These are phyloP conservation scores for Cryptococcus sp. DNA, from an alignment of 1,284 basidiomycete species.

Conservation along the genomic window DNA sequence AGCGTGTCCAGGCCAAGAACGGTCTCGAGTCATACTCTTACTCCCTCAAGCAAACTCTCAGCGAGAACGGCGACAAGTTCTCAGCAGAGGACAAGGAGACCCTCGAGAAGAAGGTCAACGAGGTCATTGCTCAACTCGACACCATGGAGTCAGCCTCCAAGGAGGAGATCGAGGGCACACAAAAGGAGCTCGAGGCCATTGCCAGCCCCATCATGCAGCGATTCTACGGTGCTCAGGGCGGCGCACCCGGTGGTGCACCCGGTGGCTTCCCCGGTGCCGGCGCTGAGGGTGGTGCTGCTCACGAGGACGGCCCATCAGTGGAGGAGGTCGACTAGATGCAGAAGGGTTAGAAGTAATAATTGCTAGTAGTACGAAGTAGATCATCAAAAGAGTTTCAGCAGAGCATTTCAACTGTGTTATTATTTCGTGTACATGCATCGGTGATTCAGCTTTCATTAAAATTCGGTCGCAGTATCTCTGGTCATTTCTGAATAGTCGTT, in stretches of 20 bases:
- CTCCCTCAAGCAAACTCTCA: conserved; percentile 91
- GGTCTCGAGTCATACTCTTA: conserved; percentile 82
- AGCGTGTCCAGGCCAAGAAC: conserved; percentile 74
- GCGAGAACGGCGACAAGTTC: conserved; percentile 87
- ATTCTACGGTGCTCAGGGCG: conserved; percentile 66
- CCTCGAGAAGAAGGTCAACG: conserved; percentile 80
- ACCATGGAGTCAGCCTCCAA: conserved; percentile 78
- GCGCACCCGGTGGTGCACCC: conserved; percentile 50
- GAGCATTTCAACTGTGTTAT: too few relatives aligned
- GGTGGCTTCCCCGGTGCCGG: conserved; percentile 62
- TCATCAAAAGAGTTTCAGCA: too few relatives aligned
- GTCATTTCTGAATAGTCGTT: too few relatives aligned
- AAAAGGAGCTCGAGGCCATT: conserved; percentile 90
- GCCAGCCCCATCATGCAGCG: conserved; percentile 66
- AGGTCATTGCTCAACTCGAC: conserved; percentile 88
- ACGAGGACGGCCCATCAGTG: conserved; percentile 60
- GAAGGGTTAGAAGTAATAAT: too few relatives aligned
- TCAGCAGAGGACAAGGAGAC: conserved; percentile 83
- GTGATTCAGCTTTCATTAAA: neutral
- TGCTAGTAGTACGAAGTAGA: too few relatives aligned
- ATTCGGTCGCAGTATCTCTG: too few relatives aligned
- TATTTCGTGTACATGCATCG: too few relatives aligned
- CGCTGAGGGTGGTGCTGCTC: conserved; percentile 54
- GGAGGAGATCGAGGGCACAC: conserved; percentile 91
- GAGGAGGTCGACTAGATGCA: conserved; percentile 60